phyloP scores from a whole-genome alignment of 2,329 filamentous ascomycete genomes.

The Arthrinium puccinioides region DNA sequence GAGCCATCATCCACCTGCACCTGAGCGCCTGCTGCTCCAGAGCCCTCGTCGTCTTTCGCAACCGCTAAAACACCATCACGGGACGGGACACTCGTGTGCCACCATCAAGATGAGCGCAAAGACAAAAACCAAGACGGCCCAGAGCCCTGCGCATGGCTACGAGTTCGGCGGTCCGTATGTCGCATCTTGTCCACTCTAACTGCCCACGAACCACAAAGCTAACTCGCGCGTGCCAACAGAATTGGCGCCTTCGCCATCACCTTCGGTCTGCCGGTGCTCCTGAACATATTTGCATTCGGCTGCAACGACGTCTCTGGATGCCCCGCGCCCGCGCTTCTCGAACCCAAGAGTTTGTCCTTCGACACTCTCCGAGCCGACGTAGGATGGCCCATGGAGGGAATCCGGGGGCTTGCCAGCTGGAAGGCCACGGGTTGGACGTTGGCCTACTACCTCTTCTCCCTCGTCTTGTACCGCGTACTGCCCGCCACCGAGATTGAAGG shows the following conservation, averaged over 20 bases:
- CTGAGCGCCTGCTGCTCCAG: too few relatives aligned
- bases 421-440: slow-evolving; percentile 62
- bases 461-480: slow-evolving; percentile 68
- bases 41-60: too few relatives aligned
- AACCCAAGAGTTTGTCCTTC: slow-evolving; percentile 63
- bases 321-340: slow-evolving; percentile 73
- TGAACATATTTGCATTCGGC: slow-evolving; percentile 73
- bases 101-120: background rate
- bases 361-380: slow-evolving; percentile 70
- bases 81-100: too few relatives aligned
- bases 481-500: slow-evolving; percentile 69
- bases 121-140: slow-evolving; percentile 20
- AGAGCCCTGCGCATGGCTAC: slow-evolving; percentile 19
- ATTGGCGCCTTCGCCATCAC: slow-evolving; percentile 71
- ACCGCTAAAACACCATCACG: too few relatives aligned
- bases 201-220: background rate
- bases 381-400: slow-evolving; percentile 69
- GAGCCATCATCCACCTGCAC: too few relatives aligned
- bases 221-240: slow-evolving; percentile 33
- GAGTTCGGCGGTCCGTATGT: slow-evolving; percentile 42
- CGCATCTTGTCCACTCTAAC: background rate
- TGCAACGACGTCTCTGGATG: slow-evolving; percentile 94
- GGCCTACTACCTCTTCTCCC: slow-evolving; percentile 70
- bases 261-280: slow-evolving; percentile 70
- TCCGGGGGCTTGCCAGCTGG: slow-evolving; percentile 63